phyloP scores from a whole-genome alignment of 2,329 filamentous ascomycete species.

The Epichloe uncinata region DNA sequence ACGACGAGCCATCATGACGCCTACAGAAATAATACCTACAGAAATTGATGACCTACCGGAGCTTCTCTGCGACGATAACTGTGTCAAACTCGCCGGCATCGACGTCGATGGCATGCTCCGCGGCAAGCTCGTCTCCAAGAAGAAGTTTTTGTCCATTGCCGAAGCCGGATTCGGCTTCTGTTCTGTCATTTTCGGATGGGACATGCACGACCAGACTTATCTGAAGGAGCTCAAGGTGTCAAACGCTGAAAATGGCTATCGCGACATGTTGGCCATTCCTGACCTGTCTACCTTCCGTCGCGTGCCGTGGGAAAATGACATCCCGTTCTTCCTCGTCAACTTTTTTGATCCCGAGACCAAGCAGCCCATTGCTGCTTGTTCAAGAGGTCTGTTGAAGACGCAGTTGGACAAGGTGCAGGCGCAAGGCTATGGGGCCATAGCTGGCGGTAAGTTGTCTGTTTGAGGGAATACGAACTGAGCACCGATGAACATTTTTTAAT shows the following conservation, averaged over 20 bases:
- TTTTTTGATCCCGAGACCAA: slow-evolving; percentile 74
- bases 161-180: slow-evolving; percentile 80
- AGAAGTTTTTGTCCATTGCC: slow-evolving; percentile 80
- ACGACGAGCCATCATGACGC: neutral
- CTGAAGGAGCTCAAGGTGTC: slow-evolving; percentile 73
- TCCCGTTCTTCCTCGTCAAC: slow-evolving; percentile 73
- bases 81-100: slow-evolving; percentile 77
- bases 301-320: slow-evolving; percentile 81
- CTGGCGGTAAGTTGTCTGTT: slow-evolving; percentile 52
- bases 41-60: slow-evolving; percentile 50
- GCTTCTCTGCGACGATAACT: slow-evolving; percentile 56
- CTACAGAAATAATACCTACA: slow-evolving; percentile 37
- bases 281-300: slow-evolving; percentile 67
- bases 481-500: too few relatives aligned
- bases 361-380: slow-evolving; percentile 61
- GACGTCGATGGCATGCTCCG: slow-evolving; percentile 81
- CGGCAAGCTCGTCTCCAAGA: slow-evolving; percentile 84
- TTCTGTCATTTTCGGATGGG: slow-evolving; percentile 90
- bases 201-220: slow-evolving; percentile 92
- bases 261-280: slow-evolving; percentile 69
- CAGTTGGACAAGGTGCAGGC: slow-evolving; percentile 53
- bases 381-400: slow-evolving; percentile 59
- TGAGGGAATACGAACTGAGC: neutral
- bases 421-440: slow-evolving; percentile 70
- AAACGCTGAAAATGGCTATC: slow-evolving; percentile 83